A percentile compares a stretch with the other conserved stretches of the same genome.
These are phyloP conservation scores for Teunomyces lycoperdinae DNA, from an alignment of 805 yeast genomes.

Conservation along the genomic window DNA sequence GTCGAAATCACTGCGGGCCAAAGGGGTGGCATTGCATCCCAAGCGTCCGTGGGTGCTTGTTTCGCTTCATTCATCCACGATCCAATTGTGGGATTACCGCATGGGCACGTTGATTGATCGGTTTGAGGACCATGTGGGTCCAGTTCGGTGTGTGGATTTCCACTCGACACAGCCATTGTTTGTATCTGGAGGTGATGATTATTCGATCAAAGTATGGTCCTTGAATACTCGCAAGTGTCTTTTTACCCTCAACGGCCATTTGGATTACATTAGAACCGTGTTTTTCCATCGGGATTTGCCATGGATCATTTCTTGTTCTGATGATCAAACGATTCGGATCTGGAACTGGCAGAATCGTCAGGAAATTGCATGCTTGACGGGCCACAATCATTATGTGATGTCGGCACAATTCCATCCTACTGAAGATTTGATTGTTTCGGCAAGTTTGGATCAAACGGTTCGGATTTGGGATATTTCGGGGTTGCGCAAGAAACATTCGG, in stretches of 20 bases:
- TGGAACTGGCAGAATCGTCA: conserved; percentile 99
- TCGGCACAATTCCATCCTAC: conserved; percentile 96
- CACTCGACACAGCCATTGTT: conserved; percentile 98
- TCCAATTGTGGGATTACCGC: conserved; percentile 98
- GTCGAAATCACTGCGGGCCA: conserved; percentile 96
- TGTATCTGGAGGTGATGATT: conserved; percentile 97
- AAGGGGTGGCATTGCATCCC: conserved; percentile 97
- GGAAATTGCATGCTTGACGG: conserved; percentile 94
- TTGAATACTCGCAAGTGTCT: conserved; percentile 85
- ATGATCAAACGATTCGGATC: conserved; percentile 96
- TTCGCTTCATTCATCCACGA: conserved; percentile 95
- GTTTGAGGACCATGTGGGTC: conserved; percentile 98
- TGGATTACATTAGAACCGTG: conserved; percentile 93
- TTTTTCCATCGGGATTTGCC: conserved; percentile 95
- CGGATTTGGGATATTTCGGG: conserved; percentile 99
- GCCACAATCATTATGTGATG: conserved; percentile 98
- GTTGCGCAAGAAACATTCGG: conserved; percentile 90
- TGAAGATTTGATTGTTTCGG: conserved; percentile 91
- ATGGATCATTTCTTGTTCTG: conserved; percentile 94
- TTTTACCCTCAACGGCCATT: conserved; percentile 88
- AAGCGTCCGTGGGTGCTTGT: conserved; percentile 94
- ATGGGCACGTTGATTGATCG: conserved; percentile 97
- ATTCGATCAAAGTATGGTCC: conserved; percentile 94
- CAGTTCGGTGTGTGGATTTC: conserved; percentile 91
- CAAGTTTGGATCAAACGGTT: conserved; percentile 97